phyloP scores from a whole-genome alignment of 768 basidiomycete species.

The Russula griseocarnosa region DNA sequence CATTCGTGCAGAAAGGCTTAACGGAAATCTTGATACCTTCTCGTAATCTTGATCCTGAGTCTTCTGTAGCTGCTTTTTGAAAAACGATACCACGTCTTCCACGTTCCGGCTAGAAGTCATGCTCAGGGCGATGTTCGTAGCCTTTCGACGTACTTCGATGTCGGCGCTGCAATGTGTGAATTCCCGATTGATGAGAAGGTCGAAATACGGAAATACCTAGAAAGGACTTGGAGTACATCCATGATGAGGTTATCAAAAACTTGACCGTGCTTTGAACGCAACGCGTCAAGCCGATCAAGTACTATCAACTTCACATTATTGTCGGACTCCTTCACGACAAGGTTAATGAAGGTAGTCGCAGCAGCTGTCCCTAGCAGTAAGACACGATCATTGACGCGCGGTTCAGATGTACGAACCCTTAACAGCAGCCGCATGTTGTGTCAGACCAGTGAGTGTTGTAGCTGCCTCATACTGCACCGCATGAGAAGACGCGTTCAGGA shows the following conservation, averaged over 20 bases:
- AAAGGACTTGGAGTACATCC: conserved; percentile 90
- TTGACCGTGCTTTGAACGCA: conserved; percentile 81
- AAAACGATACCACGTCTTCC: conserved; percentile 91
- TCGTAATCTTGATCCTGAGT: conserved; percentile 91
- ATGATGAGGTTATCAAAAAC: conserved; percentile 89
- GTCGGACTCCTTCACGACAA: conserved; percentile 93
- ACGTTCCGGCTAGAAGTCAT: conserved; percentile 94
- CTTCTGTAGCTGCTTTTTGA: conserved; percentile 95
- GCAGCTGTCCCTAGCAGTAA: conserved; percentile 53
- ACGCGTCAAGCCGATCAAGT: conserved; percentile 78
- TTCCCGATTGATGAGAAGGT: background rate
- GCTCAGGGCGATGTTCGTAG: conserved; percentile 81
- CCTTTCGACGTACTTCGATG: conserved; percentile 94
- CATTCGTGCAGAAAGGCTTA: background rate
- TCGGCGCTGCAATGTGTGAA: conserved; percentile 59
- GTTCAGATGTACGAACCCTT: conserved; percentile 60
- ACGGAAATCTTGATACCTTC: conserved; percentile 51
- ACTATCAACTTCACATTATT: conserved; percentile 99
- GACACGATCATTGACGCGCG: background rate
- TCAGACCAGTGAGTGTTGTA: conserved; percentile 87
- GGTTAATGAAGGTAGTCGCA: conserved; percentile 80
- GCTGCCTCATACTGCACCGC: conserved; percentile 98
- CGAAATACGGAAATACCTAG: conserved; percentile 46
- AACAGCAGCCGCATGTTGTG: conserved; percentile 92
- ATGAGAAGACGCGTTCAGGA: conserved; percentile 83